These are phyloP conservation scores for Pythium graminicola DNA, from an alignment of 352 stramenopile genomes.

Conservation along the genomic window DNA sequence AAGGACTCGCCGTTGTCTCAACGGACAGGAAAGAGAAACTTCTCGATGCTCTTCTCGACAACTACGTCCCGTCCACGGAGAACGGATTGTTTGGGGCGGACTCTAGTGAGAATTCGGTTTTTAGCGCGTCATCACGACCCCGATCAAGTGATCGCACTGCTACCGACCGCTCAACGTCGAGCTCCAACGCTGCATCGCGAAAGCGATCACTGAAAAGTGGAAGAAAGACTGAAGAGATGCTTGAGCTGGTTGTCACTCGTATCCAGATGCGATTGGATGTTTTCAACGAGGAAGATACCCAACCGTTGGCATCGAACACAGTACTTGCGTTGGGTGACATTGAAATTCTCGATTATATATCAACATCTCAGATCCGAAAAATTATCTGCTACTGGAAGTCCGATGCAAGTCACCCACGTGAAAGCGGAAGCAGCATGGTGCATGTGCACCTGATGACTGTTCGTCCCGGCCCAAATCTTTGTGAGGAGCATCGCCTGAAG, in stretches of 20 bases:
- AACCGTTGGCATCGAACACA: slow-evolving; percentile 67
- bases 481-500: slow-evolving; percentile 79
- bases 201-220: slow-evolving; percentile 70
- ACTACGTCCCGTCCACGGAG: slow-evolving; percentile 67
- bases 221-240: slow-evolving; percentile 86
- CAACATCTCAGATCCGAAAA: slow-evolving; percentile 85
- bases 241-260: slow-evolving; percentile 70
- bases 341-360: slow-evolving; percentile 86
- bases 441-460: slow-evolving; percentile 76
- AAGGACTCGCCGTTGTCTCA: not conserved
- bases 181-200: not conserved
- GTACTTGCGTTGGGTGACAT: slow-evolving; percentile 74
- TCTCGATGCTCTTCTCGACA: slow-evolving; percentile 69
- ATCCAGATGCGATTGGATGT: slow-evolving; percentile 82
- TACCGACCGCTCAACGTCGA: not conserved
- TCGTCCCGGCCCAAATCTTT: slow-evolving; percentile 62
- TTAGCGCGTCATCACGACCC: slow-evolving; percentile 31
- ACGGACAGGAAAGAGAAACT: slow-evolving; percentile 59
- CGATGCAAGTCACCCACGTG: slow-evolving; percentile 66
- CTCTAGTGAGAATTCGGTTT: slow-evolving; percentile 30
- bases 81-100: slow-evolving; percentile 44
- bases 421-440: slow-evolving; percentile 82
- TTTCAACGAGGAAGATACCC: slow-evolving; percentile 69
- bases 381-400: slow-evolving; percentile 90
- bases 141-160: slow-evolving; percentile 19